Evolutionary conservation across 1,284 basidiomycete species (phyloP).

Genomic region (Tilletiopsis washingtonensis): DNA sequence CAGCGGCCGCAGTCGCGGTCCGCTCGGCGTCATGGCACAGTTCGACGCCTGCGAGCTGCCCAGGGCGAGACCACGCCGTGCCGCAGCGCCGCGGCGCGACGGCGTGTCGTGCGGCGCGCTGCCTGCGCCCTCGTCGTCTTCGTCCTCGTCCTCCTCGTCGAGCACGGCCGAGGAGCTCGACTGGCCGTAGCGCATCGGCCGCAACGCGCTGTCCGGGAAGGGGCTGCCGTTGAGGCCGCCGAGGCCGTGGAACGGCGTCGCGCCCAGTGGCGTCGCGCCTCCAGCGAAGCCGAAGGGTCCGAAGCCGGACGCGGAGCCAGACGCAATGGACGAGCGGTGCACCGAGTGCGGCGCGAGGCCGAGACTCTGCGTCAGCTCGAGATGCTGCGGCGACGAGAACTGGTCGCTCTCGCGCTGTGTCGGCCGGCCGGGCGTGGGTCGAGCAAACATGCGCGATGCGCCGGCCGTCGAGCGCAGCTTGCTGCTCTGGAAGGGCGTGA

Average conservation of each 20-base stretch:
- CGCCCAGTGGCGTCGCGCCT: constrained; percentile 2
- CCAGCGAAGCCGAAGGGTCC: background rate
- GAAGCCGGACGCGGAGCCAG: background rate
- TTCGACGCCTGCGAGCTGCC: too few species aligned
- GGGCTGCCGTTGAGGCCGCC: constrained; percentile 1
- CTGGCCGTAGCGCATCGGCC: background rate
- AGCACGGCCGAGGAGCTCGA: background rate
- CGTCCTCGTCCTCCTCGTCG: constrained; percentile 2
- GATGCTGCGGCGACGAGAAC: constrained; percentile 40
- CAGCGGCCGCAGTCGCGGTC: too few species aligned
- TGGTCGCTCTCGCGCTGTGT: constrained; percentile 14
- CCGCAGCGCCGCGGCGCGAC: background rate
- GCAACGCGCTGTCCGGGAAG: constrained; percentile 1
- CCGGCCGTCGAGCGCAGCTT: too few species aligned
- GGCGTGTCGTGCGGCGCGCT: background rate
- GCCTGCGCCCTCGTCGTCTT: constrained; percentile 4
- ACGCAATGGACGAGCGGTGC: background rate
- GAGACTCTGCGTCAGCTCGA: constrained; percentile 36
- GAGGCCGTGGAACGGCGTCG: background rate
- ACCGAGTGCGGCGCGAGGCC: constrained; percentile 40
- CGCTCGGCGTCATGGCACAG: too few species aligned
- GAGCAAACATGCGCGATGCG: background rate
- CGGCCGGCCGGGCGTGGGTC: background rate
- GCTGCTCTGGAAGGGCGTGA: too few species aligned
- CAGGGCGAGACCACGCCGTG: too few species aligned